Evolutionary conservation across 2,329 filamentous ascomycete genomes (phyloP).

Genomic region (Plenodomus lindquistii): DNA sequence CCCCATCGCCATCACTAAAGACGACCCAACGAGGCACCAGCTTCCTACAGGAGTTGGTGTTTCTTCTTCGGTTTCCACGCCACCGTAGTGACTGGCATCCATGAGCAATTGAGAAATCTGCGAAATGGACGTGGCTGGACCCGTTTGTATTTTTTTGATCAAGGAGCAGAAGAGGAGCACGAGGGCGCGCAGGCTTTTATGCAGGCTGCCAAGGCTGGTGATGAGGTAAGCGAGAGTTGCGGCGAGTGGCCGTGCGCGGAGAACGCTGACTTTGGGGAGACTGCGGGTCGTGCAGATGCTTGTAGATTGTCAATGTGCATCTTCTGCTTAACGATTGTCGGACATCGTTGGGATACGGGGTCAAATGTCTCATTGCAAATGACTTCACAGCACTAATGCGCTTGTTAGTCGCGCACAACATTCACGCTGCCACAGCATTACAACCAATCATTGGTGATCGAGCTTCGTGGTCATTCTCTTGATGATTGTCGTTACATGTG

Average conservation of each 20-base stretch:
- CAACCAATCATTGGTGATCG: too few species aligned
- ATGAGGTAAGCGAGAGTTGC: background rate
- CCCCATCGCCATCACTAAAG: conserved; percentile 72
- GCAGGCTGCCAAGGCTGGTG: conserved; percentile 6
- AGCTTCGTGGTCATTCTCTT: background rate
- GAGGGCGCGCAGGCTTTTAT: conserved; percentile 30
- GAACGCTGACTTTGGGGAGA: background rate
- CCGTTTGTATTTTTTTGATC: conserved; percentile 63
- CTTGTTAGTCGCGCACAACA: too few species aligned
- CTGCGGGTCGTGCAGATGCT: too few species aligned
- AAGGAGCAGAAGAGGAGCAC: conserved; percentile 48
- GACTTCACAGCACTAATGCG: too few species aligned
- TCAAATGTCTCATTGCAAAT: too few species aligned
- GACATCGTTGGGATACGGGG: too few species aligned
- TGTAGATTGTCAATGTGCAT: too few species aligned
- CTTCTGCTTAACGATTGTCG: too few species aligned
- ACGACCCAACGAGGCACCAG: conserved; percentile 69
- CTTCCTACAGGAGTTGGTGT: conserved; percentile 65
- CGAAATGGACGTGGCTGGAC: conserved; percentile 69
- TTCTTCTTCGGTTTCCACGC: conserved; percentile 65
- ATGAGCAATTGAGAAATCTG: conserved; percentile 59
- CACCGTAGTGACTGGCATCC: conserved; percentile 69
- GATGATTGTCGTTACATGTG: background rate
- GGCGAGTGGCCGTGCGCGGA: background rate
- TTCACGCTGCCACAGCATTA: too few species aligned